These are phyloP conservation scores for Neocatenulostroma microsporum DNA, from an alignment of 2,329 filamentous ascomycete genomes.

Conservation along the genomic window DNA sequence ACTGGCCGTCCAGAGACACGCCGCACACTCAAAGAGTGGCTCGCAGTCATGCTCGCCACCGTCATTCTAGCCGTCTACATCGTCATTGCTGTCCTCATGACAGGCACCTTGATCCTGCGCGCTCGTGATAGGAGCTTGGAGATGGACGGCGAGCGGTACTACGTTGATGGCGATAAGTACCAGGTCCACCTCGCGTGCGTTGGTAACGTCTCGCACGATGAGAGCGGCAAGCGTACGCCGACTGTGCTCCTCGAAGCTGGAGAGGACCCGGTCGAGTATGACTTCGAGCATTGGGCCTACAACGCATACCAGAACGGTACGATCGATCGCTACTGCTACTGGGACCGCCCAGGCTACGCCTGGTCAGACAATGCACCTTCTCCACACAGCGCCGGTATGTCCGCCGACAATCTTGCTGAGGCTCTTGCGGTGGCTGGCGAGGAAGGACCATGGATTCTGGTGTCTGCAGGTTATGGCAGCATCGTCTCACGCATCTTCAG, in stretches of 20 bases:
- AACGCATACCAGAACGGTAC: constrained; percentile 68
- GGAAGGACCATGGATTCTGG: constrained; percentile 78
- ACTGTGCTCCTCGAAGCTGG: constrained; percentile 84
- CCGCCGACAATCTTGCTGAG: constrained; percentile 81
- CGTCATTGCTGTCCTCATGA: constrained; percentile 64
- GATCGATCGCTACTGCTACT: constrained; percentile 87
- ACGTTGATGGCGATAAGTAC: constrained; percentile 78
- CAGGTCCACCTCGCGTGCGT: constrained; percentile 77
- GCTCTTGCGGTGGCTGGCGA: constrained; percentile 74
- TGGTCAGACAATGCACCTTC: constrained; percentile 91
- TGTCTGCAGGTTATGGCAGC: constrained; percentile 77
- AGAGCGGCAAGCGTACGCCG: constrained; percentile 50
- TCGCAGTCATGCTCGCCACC: constrained; percentile 67
- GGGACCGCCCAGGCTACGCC: constrained; percentile 81
- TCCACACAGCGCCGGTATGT: constrained; percentile 86
- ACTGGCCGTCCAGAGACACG: constrained; percentile 83
- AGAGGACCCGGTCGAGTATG: constrained; percentile 68
- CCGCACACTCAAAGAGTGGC: constrained; percentile 75
- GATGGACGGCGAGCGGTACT: constrained; percentile 66
- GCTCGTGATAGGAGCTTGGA: constrained; percentile 68
- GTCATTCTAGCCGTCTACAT: constrained; percentile 62
- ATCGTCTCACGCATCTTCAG: constrained; percentile 90
- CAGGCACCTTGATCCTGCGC: constrained; percentile 69
- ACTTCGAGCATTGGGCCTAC: constrained; percentile 72
- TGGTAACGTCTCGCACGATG: constrained; percentile 57